phyloP scores from a whole-genome alignment of 2,329 filamentous ascomycete species.

The Xylariales sp. region DNA sequence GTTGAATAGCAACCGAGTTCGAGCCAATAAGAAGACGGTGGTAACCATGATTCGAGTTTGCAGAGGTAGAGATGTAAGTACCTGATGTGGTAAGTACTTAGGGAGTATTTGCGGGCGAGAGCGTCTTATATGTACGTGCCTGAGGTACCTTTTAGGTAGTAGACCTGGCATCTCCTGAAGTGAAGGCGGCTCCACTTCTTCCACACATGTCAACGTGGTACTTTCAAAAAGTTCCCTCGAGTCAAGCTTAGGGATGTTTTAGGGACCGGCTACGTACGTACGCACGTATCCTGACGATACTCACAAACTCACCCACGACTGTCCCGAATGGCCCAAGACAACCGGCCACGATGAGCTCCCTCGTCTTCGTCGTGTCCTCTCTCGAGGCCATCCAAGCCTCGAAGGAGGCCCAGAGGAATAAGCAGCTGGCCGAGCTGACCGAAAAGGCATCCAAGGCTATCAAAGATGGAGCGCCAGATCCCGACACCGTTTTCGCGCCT shows the following conservation, averaged over 20 bases:
- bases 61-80: background rate
- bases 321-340: constrained; percentile 13
- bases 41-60: too few relatives aligned
- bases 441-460: constrained; percentile 80
- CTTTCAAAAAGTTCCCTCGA: constrained; percentile 2
- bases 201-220: constrained; percentile 8
- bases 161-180: background rate
- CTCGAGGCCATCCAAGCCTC: constrained; percentile 87
- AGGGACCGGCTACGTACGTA: too few relatives aligned
- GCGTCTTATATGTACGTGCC: too few relatives aligned
- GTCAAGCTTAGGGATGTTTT: too few relatives aligned
- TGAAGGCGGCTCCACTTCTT: constrained; percentile 1
- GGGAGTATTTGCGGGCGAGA: too few relatives aligned
- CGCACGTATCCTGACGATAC: too few relatives aligned
- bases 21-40: too few relatives aligned
- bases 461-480: constrained; percentile 80
- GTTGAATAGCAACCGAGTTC: too few relatives aligned
- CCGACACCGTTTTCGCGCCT: constrained; percentile 87
- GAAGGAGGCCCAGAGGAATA: constrained; percentile 84
- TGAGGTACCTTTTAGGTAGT: too few relatives aligned
- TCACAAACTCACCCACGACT: too few relatives aligned
- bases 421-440: constrained; percentile 75
- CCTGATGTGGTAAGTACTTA: background rate
- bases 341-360: constrained; percentile 76
- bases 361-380: constrained; percentile 92